phyloP scores from a whole-genome alignment of 2,329 filamentous ascomycete genomes.

The Acephala macrosclerotiorum region DNA sequence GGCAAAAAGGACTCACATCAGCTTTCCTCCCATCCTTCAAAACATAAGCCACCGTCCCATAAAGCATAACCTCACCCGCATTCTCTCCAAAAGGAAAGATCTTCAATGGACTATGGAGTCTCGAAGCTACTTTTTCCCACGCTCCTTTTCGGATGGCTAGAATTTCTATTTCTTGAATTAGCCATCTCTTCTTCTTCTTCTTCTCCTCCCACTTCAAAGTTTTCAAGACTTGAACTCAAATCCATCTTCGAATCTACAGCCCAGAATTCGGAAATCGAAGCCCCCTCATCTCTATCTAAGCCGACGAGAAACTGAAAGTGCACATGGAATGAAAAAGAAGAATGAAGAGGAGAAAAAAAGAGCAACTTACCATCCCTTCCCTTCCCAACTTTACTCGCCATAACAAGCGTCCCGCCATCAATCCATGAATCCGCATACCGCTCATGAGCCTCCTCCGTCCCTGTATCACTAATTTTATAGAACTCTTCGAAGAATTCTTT shows the following conservation, averaged over 20 bases:
- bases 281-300: no score
- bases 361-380: constrained; percentile 52
- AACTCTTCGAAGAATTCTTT: constrained; percentile 74
- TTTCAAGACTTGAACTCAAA: not conserved
- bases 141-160: constrained; percentile 56
- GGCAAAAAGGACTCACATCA: constrained; percentile 26
- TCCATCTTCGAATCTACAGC: not conserved
- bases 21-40: constrained; percentile 54
- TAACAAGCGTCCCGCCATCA: constrained; percentile 56
- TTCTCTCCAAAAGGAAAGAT: constrained; percentile 57
- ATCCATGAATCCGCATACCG: constrained; percentile 57
- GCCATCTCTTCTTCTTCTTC: not conserved
- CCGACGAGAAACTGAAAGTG: no score
- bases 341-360: not conserved
- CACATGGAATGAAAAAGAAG: no score
- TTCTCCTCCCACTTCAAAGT: not conserved
- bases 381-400: constrained; percentile 55
- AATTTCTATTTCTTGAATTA: constrained; percentile 51
- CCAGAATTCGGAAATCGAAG: not conserved
- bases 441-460: constrained; percentile 54
- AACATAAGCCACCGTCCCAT: constrained; percentile 59
- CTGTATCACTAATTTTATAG: constrained; percentile 60
- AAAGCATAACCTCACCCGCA: constrained; percentile 59
- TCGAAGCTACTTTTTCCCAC: constrained; percentile 58
- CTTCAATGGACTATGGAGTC: constrained; percentile 54